Percentiles rank a stretch among this genome's conserved stretches.
These are phyloP conservation scores for Alternaria incomplexa DNA, from an alignment of 2,329 filamentous ascomycete species.

Conservation along the genomic window DNA sequence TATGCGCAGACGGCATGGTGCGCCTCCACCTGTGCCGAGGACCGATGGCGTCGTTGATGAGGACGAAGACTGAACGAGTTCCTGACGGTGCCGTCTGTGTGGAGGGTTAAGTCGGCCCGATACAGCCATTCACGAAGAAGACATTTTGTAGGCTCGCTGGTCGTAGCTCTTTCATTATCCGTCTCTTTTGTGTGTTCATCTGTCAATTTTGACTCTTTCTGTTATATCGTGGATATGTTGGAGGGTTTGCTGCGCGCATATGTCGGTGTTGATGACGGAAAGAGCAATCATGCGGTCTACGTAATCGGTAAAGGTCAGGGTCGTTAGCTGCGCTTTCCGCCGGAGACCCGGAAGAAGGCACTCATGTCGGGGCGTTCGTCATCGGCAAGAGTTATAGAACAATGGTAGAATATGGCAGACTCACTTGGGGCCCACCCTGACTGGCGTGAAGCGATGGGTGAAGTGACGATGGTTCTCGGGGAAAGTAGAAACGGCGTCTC, in stretches of 20 bases:
- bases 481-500: background rate
- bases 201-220: background rate
- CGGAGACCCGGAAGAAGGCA: background rate
- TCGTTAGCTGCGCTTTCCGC: background rate
- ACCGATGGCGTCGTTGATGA: background rate
- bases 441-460: background rate
- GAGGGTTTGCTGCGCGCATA: background rate
- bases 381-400: background rate
- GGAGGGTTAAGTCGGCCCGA: background rate
- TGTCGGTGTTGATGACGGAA: background rate
- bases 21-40: slow-evolving; percentile 8
- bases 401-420: background rate
- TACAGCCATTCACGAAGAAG: background rate
- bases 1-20: slow-evolving; percentile 21
- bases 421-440: background rate
- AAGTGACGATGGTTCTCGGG: background rate
- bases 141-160: background rate
- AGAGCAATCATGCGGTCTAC: background rate
- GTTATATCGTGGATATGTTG: background rate
- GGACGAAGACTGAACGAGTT: background rate
- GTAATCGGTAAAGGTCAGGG: background rate
- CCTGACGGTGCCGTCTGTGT: background rate
- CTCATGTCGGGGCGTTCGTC: background rate
- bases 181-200: background rate
- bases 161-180: background rate